These are phyloP conservation scores for Pleurotus platypus DNA, from an alignment of 768 basidiomycete species.

Conservation along the genomic window DNA sequence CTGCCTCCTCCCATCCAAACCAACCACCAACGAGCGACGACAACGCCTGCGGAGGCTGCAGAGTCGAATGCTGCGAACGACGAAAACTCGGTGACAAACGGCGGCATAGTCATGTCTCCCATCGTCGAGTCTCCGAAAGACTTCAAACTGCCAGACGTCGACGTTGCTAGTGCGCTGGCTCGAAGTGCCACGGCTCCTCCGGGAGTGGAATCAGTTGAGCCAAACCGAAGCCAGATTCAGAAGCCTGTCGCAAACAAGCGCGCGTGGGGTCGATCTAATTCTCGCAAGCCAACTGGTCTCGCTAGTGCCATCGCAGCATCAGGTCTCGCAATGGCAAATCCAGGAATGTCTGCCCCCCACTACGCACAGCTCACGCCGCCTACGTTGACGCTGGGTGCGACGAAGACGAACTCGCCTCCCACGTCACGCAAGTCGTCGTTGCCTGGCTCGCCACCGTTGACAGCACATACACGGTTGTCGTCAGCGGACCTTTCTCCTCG, in stretches of 20 bases:
- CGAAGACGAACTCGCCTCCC: not conserved
- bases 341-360: conserved; percentile 45
- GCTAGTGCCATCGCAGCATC: conserved; percentile 66
- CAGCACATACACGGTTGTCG: conserved; percentile 5
- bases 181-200: conserved; percentile 10
- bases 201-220: conserved; percentile 20
- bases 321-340: conserved; percentile 63
- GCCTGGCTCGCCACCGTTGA: conserved; percentile 5
- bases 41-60: conserved; percentile 9
- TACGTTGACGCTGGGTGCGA: conserved; percentile 8
- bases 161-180: conserved; percentile 9
- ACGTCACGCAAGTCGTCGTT: conserved; percentile 8
- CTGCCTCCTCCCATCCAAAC: conserved; percentile 9
- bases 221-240: conserved; percentile 12
- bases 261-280: conserved; percentile 38
- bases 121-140: conserved; percentile 46
- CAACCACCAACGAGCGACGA: conserved; percentile 15
- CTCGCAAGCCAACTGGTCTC: conserved; percentile 53
- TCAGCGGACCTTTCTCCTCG: not conserved
- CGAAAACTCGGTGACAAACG: conserved; percentile 9
- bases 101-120: conserved; percentile 20
- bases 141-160: conserved; percentile 27
- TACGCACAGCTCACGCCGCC: conserved; percentile 34
- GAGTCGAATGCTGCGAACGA: not conserved
- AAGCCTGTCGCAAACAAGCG: conserved; percentile 34